Percentiles rank a stretch among this genome's conserved stretches.
Evolutionary conservation across 208 protist genomes (phyloP).

Genomic region (Wallacemonas sp.): DNA sequence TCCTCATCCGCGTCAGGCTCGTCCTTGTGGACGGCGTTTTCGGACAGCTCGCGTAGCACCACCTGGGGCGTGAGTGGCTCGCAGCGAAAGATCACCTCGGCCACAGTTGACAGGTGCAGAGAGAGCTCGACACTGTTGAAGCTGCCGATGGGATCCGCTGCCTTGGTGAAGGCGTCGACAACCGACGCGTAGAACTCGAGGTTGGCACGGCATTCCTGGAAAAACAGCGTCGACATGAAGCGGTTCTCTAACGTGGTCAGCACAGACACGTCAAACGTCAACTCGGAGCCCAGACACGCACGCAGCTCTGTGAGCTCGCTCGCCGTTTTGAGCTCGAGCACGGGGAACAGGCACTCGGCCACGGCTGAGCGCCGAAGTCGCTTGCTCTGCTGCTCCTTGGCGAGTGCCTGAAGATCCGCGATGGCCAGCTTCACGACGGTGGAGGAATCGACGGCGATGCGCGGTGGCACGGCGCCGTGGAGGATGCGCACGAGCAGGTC

Average conservation of each 20-base stretch:
- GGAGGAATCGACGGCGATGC: slow-evolving; percentile 72
- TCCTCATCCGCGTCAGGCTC: slow-evolving; percentile 4
- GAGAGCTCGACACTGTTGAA: slow-evolving; percentile 34
- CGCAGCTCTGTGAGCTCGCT: slow-evolving; percentile 59
- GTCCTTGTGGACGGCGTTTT: slow-evolving; percentile 36
- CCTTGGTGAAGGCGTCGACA: slow-evolving; percentile 47
- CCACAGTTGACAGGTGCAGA: slow-evolving; percentile 49
- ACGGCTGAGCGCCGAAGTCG: slow-evolving; percentile 65
- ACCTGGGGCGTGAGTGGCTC: slow-evolving; percentile 71
- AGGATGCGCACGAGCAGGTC: slow-evolving; percentile 50
- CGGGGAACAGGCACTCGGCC: slow-evolving; percentile 58
- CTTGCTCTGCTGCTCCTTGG: slow-evolving; percentile 60
- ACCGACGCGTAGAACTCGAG: slow-evolving; percentile 59
- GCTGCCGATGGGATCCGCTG: background rate
- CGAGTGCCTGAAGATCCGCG: slow-evolving; percentile 52
- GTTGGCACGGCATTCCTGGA: slow-evolving; percentile 58
- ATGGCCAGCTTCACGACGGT: slow-evolving; percentile 61
- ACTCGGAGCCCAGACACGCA: slow-evolving; percentile 48
- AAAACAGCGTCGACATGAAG: slow-evolving; percentile 76
- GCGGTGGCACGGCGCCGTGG: slow-evolving; percentile 51
- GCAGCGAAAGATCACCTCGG: slow-evolving; percentile 43
- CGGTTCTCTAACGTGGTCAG: slow-evolving; percentile 41
- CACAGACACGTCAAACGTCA: slow-evolving; percentile 55
- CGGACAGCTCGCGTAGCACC: slow-evolving; percentile 64
- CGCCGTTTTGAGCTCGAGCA: slow-evolving; percentile 61